These are phyloP conservation scores for Fusarium luffae DNA, from an alignment of 2,329 filamentous ascomycete species.

Conservation along the genomic window DNA sequence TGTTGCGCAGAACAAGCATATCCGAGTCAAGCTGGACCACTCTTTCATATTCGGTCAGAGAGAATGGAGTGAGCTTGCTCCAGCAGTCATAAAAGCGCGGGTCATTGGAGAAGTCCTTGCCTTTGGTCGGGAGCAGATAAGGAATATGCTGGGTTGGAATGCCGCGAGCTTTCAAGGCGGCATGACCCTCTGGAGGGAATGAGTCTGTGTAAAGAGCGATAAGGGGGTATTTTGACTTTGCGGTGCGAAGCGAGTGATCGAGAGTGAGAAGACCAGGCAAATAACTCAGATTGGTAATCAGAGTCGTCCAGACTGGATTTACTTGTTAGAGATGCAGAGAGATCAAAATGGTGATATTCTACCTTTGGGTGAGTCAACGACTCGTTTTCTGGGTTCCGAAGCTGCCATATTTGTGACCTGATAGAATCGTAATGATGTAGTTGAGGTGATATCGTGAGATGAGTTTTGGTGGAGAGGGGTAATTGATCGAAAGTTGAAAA, in stretches of 20 bases:
- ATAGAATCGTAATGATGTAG: not conserved
- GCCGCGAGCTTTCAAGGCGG: conserved; percentile 73
- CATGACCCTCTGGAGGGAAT: conserved; percentile 75
- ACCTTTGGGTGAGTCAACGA: conserved; percentile 56
- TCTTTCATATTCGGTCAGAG: conserved; percentile 78
- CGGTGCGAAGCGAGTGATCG: conserved; percentile 76
- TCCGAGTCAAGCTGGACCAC: conserved; percentile 89
- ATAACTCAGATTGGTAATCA: conserved; percentile 87
- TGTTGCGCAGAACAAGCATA: conserved; percentile 85
- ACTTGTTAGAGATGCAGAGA: conserved; percentile 1
- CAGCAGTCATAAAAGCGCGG: conserved; percentile 91
- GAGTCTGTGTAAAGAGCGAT: conserved; percentile 84
- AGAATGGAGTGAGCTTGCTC: conserved; percentile 86
- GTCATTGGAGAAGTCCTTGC: conserved; percentile 77
- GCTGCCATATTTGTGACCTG: conserved; percentile 38
- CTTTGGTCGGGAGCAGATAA: conserved; percentile 75
- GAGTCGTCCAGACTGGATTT: conserved; percentile 79
- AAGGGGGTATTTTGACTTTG: conserved; percentile 77
- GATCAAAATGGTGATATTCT: not conserved
- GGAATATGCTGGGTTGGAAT: conserved; percentile 78
- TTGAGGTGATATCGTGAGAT: conserved; percentile 8
- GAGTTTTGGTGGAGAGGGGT: conserved; percentile 27
- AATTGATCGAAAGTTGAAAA: not conserved
- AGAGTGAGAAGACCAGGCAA: conserved; percentile 85
- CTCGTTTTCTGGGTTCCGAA: conserved; percentile 40